Percentiles rank a stretch among this genome's conserved stretches.
These are phyloP conservation scores for Suillus luteus DNA, from an alignment of 768 basidiomycete species.

Conservation along the genomic window DNA sequence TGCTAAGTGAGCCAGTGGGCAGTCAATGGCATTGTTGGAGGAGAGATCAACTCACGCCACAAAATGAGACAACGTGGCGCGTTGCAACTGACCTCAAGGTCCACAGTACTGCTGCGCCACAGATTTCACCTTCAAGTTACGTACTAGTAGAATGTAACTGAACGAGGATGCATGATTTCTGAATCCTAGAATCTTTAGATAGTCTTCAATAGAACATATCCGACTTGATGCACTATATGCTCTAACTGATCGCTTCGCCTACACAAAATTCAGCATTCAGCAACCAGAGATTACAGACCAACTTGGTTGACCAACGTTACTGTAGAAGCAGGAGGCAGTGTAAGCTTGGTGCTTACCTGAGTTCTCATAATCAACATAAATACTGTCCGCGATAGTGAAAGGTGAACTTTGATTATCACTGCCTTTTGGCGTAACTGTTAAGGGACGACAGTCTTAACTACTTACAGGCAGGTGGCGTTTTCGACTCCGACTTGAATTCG, in stretches of 20 bases:
- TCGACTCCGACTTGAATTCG: constrained; percentile 33
- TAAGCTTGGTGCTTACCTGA: too few species aligned
- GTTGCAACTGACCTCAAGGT: neutral
- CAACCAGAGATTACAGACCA: neutral
- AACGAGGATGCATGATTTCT: neutral
- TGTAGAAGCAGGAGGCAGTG: too few species aligned
- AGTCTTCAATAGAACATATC: constrained; percentile 32
- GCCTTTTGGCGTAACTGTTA: too few species aligned
- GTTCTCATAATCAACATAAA: too few species aligned
- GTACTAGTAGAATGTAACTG: too few species aligned
- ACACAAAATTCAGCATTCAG: neutral
- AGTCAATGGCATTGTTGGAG: neutral
- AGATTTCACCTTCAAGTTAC: neutral
- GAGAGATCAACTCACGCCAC: constrained; percentile 3
- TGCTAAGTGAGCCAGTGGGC: neutral
- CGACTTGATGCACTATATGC: constrained; percentile 25
- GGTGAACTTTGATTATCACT: too few species aligned
- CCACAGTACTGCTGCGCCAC: neutral
- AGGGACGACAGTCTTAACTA: too few species aligned
- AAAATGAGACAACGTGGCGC: neutral
- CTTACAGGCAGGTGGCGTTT: constrained; percentile 19
- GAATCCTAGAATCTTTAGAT: constrained; percentile 9
- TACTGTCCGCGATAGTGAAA: too few species aligned
- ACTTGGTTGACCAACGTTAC: constrained; percentile 6
- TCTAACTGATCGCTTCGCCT: constrained; percentile 36